Evolutionary conservation across 1,284 basidiomycete species (phyloP).

Genomic region (Mycosarcoma maydis): DNA sequence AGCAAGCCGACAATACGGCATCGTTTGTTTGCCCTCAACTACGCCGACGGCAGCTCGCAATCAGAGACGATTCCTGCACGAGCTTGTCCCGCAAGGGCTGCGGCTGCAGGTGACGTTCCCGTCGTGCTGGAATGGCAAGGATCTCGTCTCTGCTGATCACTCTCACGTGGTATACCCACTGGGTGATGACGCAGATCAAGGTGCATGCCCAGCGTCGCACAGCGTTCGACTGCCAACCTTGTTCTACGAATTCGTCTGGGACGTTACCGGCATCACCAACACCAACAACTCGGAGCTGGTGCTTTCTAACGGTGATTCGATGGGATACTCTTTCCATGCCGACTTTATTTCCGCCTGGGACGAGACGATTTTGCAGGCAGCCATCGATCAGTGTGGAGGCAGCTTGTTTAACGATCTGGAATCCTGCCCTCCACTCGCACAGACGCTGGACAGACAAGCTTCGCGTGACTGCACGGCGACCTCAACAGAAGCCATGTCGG

Average conservation of each 20-base stretch:
- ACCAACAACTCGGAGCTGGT: conserved; percentile 29
- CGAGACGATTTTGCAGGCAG: conserved; percentile 68
- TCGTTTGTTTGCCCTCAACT: conserved; percentile 69
- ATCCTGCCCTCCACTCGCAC: conserved; percentile 66
- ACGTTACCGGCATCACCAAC: conserved; percentile 10
- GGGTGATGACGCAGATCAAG: conserved; percentile 68
- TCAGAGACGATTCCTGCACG: conserved; percentile 25
- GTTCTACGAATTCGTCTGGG: conserved; percentile 69
- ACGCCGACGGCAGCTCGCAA: conserved; percentile 54
- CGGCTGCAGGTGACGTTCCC: conserved; percentile 69
- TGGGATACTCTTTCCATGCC: conserved; percentile 70
- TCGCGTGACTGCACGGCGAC: conserved; percentile 6
- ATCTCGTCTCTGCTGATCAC: conserved; percentile 69
- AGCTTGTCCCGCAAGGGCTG: conserved; percentile 65
- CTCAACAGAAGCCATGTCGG: conserved; percentile 13
- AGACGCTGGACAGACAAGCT: conserved; percentile 21
- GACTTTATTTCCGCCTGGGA: conserved; percentile 71
- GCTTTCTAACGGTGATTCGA: conserved; percentile 46
- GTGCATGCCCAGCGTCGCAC: conserved; percentile 70
- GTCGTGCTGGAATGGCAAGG: conserved; percentile 72
- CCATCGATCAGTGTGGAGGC: conserved; percentile 71
- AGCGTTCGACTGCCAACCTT: conserved; percentile 70
- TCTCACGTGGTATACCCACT: conserved; percentile 67
- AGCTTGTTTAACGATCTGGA: conserved; percentile 68
- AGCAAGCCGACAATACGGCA: conserved; percentile 62